Evolutionary conservation across 805 yeast species (phyloP), one percentile per base, ranked within the genome.

Genomic region (Debaryomyces tyrocola): DNA sequence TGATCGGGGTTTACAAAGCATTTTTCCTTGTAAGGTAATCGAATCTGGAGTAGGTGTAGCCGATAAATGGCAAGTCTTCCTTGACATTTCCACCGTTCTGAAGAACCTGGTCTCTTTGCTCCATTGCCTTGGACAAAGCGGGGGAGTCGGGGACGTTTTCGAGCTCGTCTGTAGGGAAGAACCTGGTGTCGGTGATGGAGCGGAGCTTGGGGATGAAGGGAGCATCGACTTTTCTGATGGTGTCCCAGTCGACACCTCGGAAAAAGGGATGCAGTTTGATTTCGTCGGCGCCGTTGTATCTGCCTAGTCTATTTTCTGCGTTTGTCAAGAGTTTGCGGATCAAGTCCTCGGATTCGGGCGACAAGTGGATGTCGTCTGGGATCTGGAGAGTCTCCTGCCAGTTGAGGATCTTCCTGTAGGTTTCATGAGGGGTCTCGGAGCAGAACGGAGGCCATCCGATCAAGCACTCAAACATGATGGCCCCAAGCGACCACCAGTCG

Each of bases 361-460:
- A 83, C 42, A 90, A 75, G 67, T 90, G 97, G 37, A 91, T 84
- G 57, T 90, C 97, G 53, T 90, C 96, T 1, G 97, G 97, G 58
- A 90, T 86, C 48, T 82, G 85, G 58, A 90, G 71, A 1, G 95
- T 83, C 60, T 90, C 95, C 59, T 85, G 89, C 91, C 96, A 90
- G 64, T 88, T 88, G 62, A 90, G 75, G 58, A 90, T 90, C 77
- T 91, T 90, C 46, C 91, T 79, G 66, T 90, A 90, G 0, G 97
- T 90, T 56, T 90, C 97, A 50, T 89, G 96, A 9, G 96, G 96
- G 9, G 96, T 87, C 59, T 90, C 97, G 0, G 94, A 84, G 70
- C 97, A 90, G 66, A 90, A 90, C 40, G 97, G 97, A 20, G 97
- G 97, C 96, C 96, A 90, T 28, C 97, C 97, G 49, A 90, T 87